Evolutionary conservation across 371 early-diverging fungal genomes (phyloP), one percentile per base, ranked within the genome.

Genomic region (Mortierella sp.): DNA sequence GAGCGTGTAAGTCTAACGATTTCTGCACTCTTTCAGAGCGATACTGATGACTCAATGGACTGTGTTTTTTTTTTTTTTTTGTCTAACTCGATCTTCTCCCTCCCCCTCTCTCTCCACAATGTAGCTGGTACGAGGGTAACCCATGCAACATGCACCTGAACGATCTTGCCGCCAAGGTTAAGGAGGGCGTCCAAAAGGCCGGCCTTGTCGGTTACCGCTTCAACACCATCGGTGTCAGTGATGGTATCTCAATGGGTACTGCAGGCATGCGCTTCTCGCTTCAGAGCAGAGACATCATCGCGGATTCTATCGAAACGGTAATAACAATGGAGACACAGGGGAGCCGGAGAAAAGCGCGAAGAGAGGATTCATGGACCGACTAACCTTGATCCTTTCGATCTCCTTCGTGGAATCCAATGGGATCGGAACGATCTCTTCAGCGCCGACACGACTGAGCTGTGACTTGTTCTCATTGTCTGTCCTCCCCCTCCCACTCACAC

Each of bases 121-220:
- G 3, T 79, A 91, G 91, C 8, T 95, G 98, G 95, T 96, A 94
- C 80, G 98, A 98, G 78, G 98, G 98, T 64, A 98, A 98, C 84
- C 97, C 98, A 19, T 98, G 98, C 86, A 98, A 98, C 84, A 98
- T 98, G 98, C 98, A 98, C 69, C 86, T 98, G 62, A 85, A 92
- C 71, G 95, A 95, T 68, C 86, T 98, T 24, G 87, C 97, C 12
- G 86, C 64, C 28, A 83, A 89, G 62, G 95, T 98, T 56, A 98
- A 98, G 81, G 88, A 94, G 70, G 95, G 97, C 64, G 97, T 97
- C 26, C 73, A 88, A 72, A 78, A 90, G 23, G 94, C 95, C 12
- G 94, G 95, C 18, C 83, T 98, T 48, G 90, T 96, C 55, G 97
- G 96, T 12, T 94, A 91, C 79, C 90, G 97, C 18, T 98, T 98